phyloP scores from a whole-genome alignment of 176 grass and related monocot species.

The Oryza australiensis region DNA sequence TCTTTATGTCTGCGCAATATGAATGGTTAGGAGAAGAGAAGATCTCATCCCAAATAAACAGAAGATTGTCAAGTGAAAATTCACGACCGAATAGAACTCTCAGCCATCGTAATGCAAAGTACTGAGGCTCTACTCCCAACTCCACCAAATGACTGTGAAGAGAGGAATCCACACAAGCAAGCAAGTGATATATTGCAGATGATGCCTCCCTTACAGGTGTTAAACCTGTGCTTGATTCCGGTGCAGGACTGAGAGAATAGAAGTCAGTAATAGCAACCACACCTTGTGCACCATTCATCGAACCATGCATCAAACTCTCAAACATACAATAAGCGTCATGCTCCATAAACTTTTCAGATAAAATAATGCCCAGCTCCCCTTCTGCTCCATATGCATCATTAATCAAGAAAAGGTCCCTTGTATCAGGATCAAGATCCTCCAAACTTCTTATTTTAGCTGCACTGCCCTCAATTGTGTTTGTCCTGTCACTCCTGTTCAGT shows the following conservation, averaged over 20 bases:
- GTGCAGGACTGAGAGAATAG: constrained; percentile 66
- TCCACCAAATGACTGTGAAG: constrained; percentile 86
- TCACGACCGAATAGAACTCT: constrained; percentile 91
- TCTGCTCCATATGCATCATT: constrained; percentile 96
- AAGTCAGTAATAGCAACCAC: constrained; percentile 81
- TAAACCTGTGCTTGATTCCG: constrained; percentile 70
- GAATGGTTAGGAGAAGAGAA: constrained; percentile 71
- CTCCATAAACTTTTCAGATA: constrained; percentile 98
- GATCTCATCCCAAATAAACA: constrained; percentile 94
- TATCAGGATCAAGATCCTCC: constrained; percentile 71
- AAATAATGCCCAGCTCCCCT: constrained; percentile 91
- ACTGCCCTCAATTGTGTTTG: constrained; percentile 28
- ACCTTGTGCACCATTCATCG: constrained; percentile 75
- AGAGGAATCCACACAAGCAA: constrained; percentile 72
- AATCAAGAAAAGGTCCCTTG: constrained; percentile 71
- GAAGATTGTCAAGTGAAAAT: constrained; percentile 87
- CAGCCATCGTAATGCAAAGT: constrained; percentile 90
- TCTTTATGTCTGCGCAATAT: constrained; percentile 39
- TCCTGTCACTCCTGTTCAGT: constrained; percentile 50
- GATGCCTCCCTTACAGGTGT: constrained; percentile 87
- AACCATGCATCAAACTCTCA: constrained; percentile 85
- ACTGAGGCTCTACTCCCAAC: constrained; percentile 95
- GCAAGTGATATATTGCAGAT: constrained; percentile 77
- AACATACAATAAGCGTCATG: constrained; percentile 98
- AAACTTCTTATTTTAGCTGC: constrained; percentile 58